Conservation (phyloP, 2,329 filamentous ascomycete species). For the Aspergillus neoniger region DNA sequence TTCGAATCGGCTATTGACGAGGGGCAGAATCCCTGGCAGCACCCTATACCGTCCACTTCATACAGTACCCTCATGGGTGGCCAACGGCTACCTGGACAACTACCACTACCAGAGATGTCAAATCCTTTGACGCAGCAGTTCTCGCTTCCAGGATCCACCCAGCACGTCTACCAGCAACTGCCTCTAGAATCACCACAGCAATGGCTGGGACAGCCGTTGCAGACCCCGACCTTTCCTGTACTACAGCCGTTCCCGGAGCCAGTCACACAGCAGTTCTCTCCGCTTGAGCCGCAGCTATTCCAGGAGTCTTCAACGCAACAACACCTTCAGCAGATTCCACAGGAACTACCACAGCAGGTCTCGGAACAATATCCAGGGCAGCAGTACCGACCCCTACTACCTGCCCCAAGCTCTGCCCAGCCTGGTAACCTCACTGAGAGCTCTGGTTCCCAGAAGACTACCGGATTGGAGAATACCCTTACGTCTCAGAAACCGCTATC, state of each 20-base stretch:
- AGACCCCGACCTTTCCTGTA: background rate
- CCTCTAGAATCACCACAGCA: background rate
- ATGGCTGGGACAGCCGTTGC: background rate
- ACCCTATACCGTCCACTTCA: background rate
- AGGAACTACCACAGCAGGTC: background rate
- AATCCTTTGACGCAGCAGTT: background rate
- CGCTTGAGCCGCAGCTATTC: background rate
- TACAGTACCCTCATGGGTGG: background rate
- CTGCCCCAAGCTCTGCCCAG: background rate
- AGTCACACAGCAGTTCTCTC: background rate
- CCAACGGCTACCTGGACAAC: background rate
- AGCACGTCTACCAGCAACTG: background rate
- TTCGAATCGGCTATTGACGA: background rate
- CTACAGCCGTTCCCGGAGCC: background rate
- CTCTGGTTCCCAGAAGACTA: too few relatives aligned
- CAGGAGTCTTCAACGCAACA: background rate
- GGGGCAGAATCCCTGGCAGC: background rate
- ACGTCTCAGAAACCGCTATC: conserved; percentile 5
- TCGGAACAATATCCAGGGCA: background rate
- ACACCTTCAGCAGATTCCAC: background rate
- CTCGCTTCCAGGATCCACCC: background rate
- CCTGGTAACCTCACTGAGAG: background rate
- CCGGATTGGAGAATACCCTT: background rate
- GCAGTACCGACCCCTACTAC: background rate
- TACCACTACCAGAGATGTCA: background rate